Conservation (phyloP, 345 rosid genomes). For the Pseudoturritis turrita region DNA sequence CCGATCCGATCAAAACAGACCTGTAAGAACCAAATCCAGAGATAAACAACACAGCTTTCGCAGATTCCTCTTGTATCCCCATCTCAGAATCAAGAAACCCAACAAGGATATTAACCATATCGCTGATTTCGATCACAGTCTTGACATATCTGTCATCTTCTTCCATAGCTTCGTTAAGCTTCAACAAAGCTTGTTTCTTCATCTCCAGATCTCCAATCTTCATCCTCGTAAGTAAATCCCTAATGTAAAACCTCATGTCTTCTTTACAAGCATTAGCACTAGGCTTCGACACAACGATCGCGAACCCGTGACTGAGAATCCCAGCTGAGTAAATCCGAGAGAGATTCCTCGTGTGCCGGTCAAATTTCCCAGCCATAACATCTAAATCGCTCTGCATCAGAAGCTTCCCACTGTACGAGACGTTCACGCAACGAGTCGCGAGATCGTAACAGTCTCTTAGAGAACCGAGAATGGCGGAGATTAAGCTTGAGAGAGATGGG, state of each 20-base stretch:
- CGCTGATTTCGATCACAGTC: conserved; percentile 47
- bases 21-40: conserved; percentile 57
- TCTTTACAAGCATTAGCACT: conserved; percentile 56
- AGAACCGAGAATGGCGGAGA: conserved; percentile 43
- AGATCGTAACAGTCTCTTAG: conserved; percentile 52
- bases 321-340: conserved; percentile 61
- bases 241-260: conserved; percentile 73
- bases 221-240: conserved; percentile 86
- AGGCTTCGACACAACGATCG: conserved; percentile 83
- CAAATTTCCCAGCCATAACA: conserved; percentile 52
- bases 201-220: conserved; percentile 82
- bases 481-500: conserved; percentile 41
- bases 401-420: conserved; percentile 81
- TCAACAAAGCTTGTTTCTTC: conserved; percentile 72
- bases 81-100: conserved; percentile 60
- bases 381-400: conserved; percentile 97
- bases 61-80: conserved; percentile 57
- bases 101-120: conserved; percentile 45
- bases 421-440: conserved; percentile 65
- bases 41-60: conserved; percentile 48
- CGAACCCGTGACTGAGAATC: conserved; percentile 57
- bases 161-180: conserved; percentile 48
- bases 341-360: conserved; percentile 46
- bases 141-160: conserved; percentile 68
- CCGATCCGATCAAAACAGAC: conserved; percentile 50